Conservation (phyloP, 1,139 yeast genomes). For the Saccharomycopsis crataegensis region DNA sequence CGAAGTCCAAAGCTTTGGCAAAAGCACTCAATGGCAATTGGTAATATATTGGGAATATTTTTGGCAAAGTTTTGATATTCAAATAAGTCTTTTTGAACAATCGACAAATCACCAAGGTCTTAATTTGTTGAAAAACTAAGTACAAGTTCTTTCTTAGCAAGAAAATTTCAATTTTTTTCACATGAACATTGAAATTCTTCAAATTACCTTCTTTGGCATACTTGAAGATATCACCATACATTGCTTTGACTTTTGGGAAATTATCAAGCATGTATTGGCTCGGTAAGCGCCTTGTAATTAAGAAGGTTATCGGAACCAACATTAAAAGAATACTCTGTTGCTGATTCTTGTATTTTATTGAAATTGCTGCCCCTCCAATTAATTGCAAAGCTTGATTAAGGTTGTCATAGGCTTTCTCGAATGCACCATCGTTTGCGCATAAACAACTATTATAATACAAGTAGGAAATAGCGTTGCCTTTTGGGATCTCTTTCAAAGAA, state of each 20-base stretch:
- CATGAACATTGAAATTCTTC: slow-evolving; percentile 36
- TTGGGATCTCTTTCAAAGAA: slow-evolving; percentile 36
- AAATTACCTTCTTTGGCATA: slow-evolving; percentile 53
- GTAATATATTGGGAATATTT: slow-evolving; percentile 5
- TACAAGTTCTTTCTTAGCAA: slow-evolving; percentile 57
- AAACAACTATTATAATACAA: slow-evolving; percentile 61
- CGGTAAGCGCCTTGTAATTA: slow-evolving; percentile 39
- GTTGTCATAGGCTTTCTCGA: slow-evolving; percentile 40
- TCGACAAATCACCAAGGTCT: slow-evolving; percentile 44
- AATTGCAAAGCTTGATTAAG: slow-evolving; percentile 41
- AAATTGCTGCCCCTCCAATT: slow-evolving; percentile 26
- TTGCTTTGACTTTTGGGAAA: slow-evolving; percentile 35
- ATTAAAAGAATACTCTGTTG: slow-evolving; percentile 39
- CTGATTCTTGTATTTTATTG: slow-evolving; percentile 30
- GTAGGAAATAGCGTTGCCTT: slow-evolving; percentile 51
- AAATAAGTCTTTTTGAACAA: slow-evolving; percentile 44
- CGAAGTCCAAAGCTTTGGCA: slow-evolving; percentile 39
- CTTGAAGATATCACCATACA: slow-evolving; percentile 45
- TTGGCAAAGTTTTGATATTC: slow-evolving; percentile 28
- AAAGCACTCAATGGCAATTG: slow-evolving; percentile 44
- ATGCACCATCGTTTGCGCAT: slow-evolving; percentile 56
- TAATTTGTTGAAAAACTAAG: slow-evolving; percentile 49
- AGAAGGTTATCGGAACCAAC: slow-evolving; percentile 48
- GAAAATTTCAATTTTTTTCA: slow-evolving; percentile 40
- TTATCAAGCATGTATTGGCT: slow-evolving; percentile 21